phyloP scores from a whole-genome alignment of 371 early-diverging fungal genomes.

The Syncephalastrum monosporum region DNA sequence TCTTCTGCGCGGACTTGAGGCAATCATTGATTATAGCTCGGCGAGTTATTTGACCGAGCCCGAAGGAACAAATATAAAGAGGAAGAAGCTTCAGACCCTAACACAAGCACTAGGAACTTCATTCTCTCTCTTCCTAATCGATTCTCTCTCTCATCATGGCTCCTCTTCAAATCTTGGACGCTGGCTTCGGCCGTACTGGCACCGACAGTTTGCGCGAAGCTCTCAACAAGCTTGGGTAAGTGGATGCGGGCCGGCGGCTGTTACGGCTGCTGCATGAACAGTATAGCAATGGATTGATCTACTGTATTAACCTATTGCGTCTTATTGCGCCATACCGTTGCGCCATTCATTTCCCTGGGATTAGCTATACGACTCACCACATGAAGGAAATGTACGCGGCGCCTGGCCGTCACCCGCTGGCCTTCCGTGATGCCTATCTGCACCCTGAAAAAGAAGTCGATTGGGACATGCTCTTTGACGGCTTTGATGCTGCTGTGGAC shows the following conservation, averaged over 20 bases:
- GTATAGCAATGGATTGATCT: background rate
- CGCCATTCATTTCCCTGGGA: too few species aligned
- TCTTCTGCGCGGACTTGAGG: too few species aligned
- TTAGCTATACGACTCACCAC: constrained; percentile 15
- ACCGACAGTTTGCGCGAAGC: constrained; percentile 33
- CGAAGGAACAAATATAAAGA: too few species aligned
- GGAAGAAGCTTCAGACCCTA: too few species aligned
- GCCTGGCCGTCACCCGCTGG: constrained; percentile 18
- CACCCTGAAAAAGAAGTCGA: constrained; percentile 20
- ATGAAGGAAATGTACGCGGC: constrained; percentile 12
- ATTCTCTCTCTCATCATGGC: constrained; percentile 4
- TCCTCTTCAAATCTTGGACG: constrained; percentile 33
- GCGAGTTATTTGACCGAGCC: too few species aligned
- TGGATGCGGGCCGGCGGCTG: background rate
- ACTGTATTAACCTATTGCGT: constrained; percentile 2
- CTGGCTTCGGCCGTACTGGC: constrained; percentile 38
- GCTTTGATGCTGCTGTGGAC: constrained; percentile 33
- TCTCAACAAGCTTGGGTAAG: constrained; percentile 31
- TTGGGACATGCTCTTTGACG: constrained; percentile 27
- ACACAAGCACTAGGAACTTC: background rate
- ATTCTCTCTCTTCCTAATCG: background rate
- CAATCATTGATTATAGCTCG: too few species aligned
- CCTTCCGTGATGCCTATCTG: constrained; percentile 20
- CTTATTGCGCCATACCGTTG: too few species aligned
- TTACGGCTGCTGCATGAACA: background rate